Evolutionary conservation across 2,329 filamentous ascomycete species (phyloP).

Genomic region (Diaporthe citrichinensis): DNA sequence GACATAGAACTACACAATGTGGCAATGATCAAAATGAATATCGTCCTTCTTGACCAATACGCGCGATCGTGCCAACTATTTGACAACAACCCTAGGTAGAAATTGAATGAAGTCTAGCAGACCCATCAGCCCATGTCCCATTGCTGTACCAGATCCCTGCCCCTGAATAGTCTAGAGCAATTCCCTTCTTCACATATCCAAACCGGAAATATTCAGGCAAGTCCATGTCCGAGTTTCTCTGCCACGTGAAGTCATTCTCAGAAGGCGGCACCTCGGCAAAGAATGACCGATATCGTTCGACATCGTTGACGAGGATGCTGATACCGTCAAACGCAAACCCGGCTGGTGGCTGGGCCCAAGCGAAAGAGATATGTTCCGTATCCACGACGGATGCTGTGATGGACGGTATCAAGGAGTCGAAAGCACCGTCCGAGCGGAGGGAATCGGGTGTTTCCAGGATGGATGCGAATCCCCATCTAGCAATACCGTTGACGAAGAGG

Average conservation of each 20-base stretch:
- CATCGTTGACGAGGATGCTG: conserved; percentile 86
- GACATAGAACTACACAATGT: no score
- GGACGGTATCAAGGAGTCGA: conserved; percentile 21
- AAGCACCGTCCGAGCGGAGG: conserved; percentile 60
- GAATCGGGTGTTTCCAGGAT: conserved; percentile 85
- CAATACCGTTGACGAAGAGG: conserved; percentile 93
- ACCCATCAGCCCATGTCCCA: conserved; percentile 38
- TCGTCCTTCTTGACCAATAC: no score
- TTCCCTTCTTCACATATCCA: conserved; percentile 40
- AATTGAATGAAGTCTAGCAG: neutral
- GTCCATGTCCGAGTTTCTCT: neutral
- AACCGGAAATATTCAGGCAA: conserved; percentile 43
- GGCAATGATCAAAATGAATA: no score
- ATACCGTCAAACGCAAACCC: conserved; percentile 75
- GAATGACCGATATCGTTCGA: conserved; percentile 81
- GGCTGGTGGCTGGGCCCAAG: neutral
- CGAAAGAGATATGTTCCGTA: neutral
- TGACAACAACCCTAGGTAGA: no score
- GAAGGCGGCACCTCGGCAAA: conserved; percentile 53
- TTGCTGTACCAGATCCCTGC: conserved; percentile 41
- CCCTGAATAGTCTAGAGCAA: conserved; percentile 37
- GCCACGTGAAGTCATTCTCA: conserved; percentile 8
- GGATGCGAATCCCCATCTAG: conserved; percentile 92
- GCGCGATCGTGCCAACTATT: no score
- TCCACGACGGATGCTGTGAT: conserved; percentile 3